Evolutionary conservation across 2,329 filamentous ascomycete genomes (phyloP).

Genomic region (Fusarium torreyae): DNA sequence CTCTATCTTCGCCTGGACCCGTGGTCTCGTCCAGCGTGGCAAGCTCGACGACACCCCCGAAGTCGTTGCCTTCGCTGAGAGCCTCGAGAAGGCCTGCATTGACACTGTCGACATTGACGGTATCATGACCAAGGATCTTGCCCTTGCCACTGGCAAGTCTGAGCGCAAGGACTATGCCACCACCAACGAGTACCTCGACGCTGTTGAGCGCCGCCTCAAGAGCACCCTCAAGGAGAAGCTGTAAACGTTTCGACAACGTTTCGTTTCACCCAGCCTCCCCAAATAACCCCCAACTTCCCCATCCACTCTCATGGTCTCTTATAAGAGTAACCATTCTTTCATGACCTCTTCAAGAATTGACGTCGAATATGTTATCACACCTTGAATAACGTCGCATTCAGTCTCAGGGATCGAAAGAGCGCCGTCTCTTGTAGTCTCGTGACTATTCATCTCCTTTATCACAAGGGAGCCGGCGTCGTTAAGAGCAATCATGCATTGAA

Average conservation of each 20-base stretch:
- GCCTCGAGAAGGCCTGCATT: conserved; percentile 91
- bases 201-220: conserved; percentile 93
- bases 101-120: conserved; percentile 94
- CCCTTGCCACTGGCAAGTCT: conserved; percentile 93
- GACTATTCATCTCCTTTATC: conserved; percentile 10
- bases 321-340: conserved; percentile 31
- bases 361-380: conserved; percentile 32
- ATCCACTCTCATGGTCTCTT: conserved; percentile 34
- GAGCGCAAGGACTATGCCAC: conserved; percentile 89
- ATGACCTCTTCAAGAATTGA: conserved; percentile 28
- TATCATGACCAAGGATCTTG: conserved; percentile 99
- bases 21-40: conserved; percentile 92
- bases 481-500: conserved; percentile 39
- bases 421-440: conserved; percentile 18
- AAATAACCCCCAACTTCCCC: conserved; percentile 21
- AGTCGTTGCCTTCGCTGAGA: conserved; percentile 90
- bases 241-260: conserved; percentile 57
- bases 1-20: conserved; percentile 99
- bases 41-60: conserved; percentile 95
- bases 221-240: conserved; percentile 82
- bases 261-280: conserved; percentile 17
- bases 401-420: conserved; percentile 19
- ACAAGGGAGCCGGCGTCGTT: conserved; percentile 31
- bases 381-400: conserved; percentile 32
- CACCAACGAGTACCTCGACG: conserved; percentile 90